These are phyloP conservation scores for Lentinula guzmanii DNA, from an alignment of 768 basidiomycete species.

Conservation along the genomic window DNA sequence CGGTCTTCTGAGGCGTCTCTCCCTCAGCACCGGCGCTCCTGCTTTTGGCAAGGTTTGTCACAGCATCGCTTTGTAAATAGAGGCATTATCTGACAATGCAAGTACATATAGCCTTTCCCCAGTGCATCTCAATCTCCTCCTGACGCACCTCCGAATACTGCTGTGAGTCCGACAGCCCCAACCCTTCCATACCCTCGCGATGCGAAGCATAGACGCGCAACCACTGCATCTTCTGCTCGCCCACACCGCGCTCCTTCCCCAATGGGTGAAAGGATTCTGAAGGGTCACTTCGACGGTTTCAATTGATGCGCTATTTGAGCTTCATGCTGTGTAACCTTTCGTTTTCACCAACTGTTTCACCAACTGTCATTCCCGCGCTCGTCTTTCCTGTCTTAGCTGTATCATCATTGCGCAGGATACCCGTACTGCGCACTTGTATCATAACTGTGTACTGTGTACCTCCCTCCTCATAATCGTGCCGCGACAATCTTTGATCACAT, in stretches of 20 bases:
- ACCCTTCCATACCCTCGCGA: slow-evolving; percentile 21
- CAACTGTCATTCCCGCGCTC: slow-evolving; percentile 16
- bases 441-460: background rate
- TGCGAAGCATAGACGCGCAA: slow-evolving; percentile 48
- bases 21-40: slow-evolving; percentile 44
- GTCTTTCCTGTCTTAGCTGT: background rate
- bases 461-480: background rate
- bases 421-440: slow-evolving; percentile 21
- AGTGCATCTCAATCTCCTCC: slow-evolving; percentile 22
- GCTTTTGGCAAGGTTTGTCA: slow-evolving; percentile 47
- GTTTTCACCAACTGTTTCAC: no score
- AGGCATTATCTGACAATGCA: slow-evolving; percentile 10
- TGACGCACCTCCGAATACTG: slow-evolving; percentile 45
- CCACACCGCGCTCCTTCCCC: slow-evolving; percentile 72
- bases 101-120: slow-evolving; percentile 19
- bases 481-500: background rate
- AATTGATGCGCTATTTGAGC: slow-evolving; percentile 37
- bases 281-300: slow-evolving; percentile 89
- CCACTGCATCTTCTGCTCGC: slow-evolving; percentile 47
- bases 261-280: slow-evolving; percentile 88
- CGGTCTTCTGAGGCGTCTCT: slow-evolving; percentile 69
- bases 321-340: slow-evolving; percentile 4
- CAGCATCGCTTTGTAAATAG: background rate
- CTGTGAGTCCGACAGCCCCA: slow-evolving; percentile 32
- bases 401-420: slow-evolving; percentile 23